Conservation (phyloP, 768 basidiomycete genomes). For the Brasilioporus rufonigricans region DNA sequence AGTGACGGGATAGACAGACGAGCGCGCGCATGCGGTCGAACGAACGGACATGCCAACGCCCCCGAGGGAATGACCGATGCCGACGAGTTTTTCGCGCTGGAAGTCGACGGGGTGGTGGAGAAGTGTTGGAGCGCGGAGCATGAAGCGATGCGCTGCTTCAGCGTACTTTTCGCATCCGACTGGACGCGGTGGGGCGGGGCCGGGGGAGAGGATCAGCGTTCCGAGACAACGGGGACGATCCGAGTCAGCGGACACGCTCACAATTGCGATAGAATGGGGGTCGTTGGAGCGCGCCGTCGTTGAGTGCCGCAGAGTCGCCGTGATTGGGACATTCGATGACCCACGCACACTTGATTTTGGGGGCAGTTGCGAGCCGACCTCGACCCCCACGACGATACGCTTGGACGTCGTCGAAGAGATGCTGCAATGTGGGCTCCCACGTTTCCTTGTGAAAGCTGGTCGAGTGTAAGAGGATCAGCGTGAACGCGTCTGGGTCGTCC, state of each 20-base stretch:
- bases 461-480: slow-evolving; percentile 62
- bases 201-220: not conserved
- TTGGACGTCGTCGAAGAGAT: slow-evolving; percentile 39
- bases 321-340: slow-evolving; percentile 73
- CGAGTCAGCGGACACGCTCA: slow-evolving; percentile 36
- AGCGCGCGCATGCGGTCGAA: no score
- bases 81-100: slow-evolving; percentile 48
- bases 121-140: slow-evolving; percentile 36
- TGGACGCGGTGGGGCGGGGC: slow-evolving; percentile 19
- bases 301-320: slow-evolving; percentile 57
- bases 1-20: no score
- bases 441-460: slow-evolving; percentile 77
- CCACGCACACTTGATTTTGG: slow-evolving; percentile 47
- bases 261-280: slow-evolving; percentile 47
- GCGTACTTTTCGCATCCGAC: slow-evolving; percentile 69
- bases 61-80: slow-evolving; percentile 68
- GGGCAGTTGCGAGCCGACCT: not conserved
- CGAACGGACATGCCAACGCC: slow-evolving; percentile 58
- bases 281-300: slow-evolving; percentile 43
- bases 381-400: no score
- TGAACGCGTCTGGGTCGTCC: slow-evolving; percentile 44
- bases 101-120: slow-evolving; percentile 39
- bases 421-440: slow-evolving; percentile 60
- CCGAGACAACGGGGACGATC: not conserved
- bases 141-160: slow-evolving; percentile 54